Percentiles rank a stretch among this genome's conserved stretches.
Conservation (phyloP, 2,329 filamentous ascomycete genomes). For the Xylaria multiplex region DNA sequence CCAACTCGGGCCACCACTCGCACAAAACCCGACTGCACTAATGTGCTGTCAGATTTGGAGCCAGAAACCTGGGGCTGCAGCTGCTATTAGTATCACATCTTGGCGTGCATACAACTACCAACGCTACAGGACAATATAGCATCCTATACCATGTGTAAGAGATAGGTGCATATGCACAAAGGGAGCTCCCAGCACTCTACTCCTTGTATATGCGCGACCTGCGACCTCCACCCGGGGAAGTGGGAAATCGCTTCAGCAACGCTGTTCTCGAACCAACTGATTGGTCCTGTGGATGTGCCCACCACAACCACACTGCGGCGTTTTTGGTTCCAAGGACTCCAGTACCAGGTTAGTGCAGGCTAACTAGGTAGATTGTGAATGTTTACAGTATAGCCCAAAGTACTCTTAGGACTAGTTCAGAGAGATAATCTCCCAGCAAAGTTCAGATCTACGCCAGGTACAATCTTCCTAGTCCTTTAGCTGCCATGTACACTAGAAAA, state of each 20-base stretch:
- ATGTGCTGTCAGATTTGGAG: conserved; percentile 2
- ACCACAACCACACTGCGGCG: not conserved
- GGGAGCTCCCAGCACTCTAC: conserved; percentile 6
- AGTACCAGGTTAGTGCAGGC: not conserved
- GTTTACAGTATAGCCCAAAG: not conserved
- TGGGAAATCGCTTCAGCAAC: conserved; percentile 15
- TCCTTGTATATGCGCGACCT: too few species aligned
- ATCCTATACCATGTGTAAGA: too few species aligned
- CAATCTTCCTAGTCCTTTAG: not conserved
- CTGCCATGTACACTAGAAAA: not conserved
- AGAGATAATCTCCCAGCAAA: conserved; percentile 1
- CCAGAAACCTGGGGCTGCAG: not conserved
- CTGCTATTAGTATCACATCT: conserved; percentile 26
- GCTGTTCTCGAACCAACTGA: conserved; percentile 7
- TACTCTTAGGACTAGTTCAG: not conserved
- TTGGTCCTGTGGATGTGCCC: conserved; percentile 1
- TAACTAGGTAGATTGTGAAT: not conserved
- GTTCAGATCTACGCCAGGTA: conserved; percentile 10
- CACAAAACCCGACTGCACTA: too few species aligned
- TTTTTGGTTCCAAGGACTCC: not conserved
- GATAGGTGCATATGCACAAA: conserved; percentile 17
- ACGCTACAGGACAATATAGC: not conserved
- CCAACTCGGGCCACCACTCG: not conserved
- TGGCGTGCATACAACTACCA: conserved; percentile 13
- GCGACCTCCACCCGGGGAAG: conserved; percentile 26